Evolutionary conservation across 148 eudicot genomes (phyloP), one percentile per base, ranked within the genome.

Genomic region (Gaultheria prostrata): DNA sequence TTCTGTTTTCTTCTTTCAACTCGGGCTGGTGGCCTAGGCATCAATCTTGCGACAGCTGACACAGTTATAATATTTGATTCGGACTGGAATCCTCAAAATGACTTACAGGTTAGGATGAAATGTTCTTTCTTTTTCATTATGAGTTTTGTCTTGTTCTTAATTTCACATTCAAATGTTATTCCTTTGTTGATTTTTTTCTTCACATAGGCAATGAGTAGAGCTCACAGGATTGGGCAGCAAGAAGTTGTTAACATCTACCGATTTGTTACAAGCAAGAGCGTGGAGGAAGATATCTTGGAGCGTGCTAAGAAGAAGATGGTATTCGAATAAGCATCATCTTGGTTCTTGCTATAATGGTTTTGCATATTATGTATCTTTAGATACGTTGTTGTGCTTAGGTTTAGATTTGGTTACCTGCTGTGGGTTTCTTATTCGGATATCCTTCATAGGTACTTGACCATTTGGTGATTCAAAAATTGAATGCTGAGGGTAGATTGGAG

Each of bases 221-320:
- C 99, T 84, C 99, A 97, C 89, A 92, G 99, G 88, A 97, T 97
- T 82, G 99, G 99, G 80, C 99, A 97, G 90, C 99, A 95, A 86
- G 99, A 97, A n/a, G 99, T 95, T 77, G 99, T 97, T 83, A 97
- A 97, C 85, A 97, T 97, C 76, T 97, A 97, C 81, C 91, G 99
- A 72, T 97, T 97, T 89, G 99, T 97, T 82, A 97, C 99, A 45
- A 93, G 99, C 87, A 97, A 95, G 87, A 97, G 99, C 80, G 98
- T 97, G 73, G 99, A 97, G 93, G 99, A 97, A 88, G 99, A 97
- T 90, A 97, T 97, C 61, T 88, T 97, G 90, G 99, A 97, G 83
- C 92, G 99, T 80, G 99, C 99, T 33, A 97, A 97, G 89, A 97
- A 97, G 87, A 97, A 97, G 88, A 97, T 97, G 99, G 99, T 97